A percentile compares a stretch with the other conserved stretches of the same genome.
phyloP scores from a whole-genome alignment of 1,284 basidiomycete genomes.

The Pisolithus thermaeus region DNA sequence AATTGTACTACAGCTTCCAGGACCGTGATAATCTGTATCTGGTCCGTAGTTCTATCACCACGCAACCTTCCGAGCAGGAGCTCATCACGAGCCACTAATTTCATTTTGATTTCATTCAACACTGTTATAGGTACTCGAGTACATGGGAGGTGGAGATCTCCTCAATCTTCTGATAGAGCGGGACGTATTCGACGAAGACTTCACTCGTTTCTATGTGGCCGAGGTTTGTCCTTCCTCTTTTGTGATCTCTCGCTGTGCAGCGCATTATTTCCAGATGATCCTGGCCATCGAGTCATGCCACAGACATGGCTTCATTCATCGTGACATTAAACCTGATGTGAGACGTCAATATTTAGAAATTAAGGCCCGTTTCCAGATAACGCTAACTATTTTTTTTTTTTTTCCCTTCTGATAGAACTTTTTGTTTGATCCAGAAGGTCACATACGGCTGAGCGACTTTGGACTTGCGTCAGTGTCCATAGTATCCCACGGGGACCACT shows the following conservation, averaged over 20 bases:
- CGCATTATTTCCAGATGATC: constrained; percentile 66
- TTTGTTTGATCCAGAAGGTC: constrained; percentile 87
- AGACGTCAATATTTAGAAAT: constrained; percentile 30
- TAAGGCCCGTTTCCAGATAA: constrained; percentile 28
- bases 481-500: constrained; percentile 18
- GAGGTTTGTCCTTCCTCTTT: constrained; percentile 52
- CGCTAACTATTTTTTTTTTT: constrained; percentile 17
- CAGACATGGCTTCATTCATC: constrained; percentile 92
- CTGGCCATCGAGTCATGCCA: constrained; percentile 95
- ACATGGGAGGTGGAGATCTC: constrained; percentile 94
- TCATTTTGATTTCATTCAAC: constrained; percentile 54
- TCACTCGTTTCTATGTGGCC: constrained; percentile 92
- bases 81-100: constrained; percentile 27
- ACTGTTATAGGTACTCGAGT: constrained; percentile 72
- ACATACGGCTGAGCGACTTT: constrained; percentile 94
- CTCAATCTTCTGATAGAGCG: constrained; percentile 92
- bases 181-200: constrained; percentile 90
- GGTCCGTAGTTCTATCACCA: constrained; percentile 48
- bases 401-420: constrained; percentile 67
- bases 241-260: constrained; percentile 16
- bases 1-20: constrained; percentile 87
- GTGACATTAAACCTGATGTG: constrained; percentile 94
- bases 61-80: constrained; percentile 17
- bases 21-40: constrained; percentile 92
- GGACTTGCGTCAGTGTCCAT: constrained; percentile 75